phyloP scores from a whole-genome alignment of 106 monocot genomes.

The Dendrobium chrysotoxum region DNA sequence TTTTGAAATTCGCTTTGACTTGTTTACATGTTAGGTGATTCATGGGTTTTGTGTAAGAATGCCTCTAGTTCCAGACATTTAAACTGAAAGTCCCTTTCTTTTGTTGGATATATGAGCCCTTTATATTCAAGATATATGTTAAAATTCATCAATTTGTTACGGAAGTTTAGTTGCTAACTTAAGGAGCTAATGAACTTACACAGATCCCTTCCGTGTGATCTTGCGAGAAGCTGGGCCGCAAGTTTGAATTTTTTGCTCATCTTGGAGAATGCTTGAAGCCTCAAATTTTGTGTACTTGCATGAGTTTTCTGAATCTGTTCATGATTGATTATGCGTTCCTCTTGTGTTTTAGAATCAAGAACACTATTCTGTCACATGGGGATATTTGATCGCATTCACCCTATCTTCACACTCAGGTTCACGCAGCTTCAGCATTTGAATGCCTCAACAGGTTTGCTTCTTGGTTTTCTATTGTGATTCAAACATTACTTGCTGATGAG shows the following conservation, averaged over 20 bases:
- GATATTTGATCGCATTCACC: slow-evolving; percentile 12
- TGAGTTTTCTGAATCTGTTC: background rate
- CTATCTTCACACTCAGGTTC: slow-evolving; percentile 7
- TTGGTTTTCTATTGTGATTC: background rate
- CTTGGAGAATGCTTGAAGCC: background rate
- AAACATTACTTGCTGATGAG: background rate
- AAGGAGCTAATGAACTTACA: background rate
- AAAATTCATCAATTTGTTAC: background rate
- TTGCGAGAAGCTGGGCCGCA: background rate
- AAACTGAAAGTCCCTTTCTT: background rate
- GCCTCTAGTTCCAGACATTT: too few relatives aligned
- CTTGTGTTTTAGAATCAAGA: slow-evolving; percentile 8
- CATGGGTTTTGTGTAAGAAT: too few relatives aligned
- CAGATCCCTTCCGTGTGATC: background rate
- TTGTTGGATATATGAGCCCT: background rate
- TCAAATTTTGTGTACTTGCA: background rate
- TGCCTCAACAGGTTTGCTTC: slow-evolving; percentile 1
- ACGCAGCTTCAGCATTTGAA: background rate
- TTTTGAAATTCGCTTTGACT: too few relatives aligned
- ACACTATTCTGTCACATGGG: slow-evolving; percentile 13
- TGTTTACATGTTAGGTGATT: too few relatives aligned
- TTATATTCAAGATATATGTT: background rate
- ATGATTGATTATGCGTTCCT: slow-evolving; percentile 1
- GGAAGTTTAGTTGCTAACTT: slow-evolving; percentile 1
- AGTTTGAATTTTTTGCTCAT: background rate